Conservation (phyloP, 306 rosid species). For the Cucurbita maxima region DNA sequence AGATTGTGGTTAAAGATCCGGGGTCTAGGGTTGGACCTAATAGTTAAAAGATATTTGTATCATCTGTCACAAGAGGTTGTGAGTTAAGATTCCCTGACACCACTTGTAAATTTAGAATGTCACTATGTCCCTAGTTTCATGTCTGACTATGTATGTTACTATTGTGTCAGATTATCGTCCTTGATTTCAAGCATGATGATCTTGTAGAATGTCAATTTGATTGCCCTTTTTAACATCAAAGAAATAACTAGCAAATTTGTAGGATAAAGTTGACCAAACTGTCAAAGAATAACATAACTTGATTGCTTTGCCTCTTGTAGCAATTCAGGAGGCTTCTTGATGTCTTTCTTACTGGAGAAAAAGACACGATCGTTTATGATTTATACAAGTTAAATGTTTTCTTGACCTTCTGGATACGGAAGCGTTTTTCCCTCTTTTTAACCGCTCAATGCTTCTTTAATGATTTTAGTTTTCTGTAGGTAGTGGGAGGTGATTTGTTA, state of each 20-base stretch:
- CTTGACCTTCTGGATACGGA: not conserved
- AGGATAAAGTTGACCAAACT: not conserved
- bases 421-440: not conserved
- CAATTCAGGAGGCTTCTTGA: not conserved
- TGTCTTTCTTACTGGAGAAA: not conserved
- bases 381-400: not conserved
- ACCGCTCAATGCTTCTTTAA: not conserved
- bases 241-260: not conserved
- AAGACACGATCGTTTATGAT: not conserved
- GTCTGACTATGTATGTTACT: not conserved
- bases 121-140: not conserved
- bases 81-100: not conserved
- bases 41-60: not conserved
- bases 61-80: not conserved
- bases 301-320: not conserved
- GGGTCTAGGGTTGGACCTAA: not conserved
- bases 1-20: not conserved
- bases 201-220: not conserved
- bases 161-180: not conserved
- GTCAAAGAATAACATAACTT: not conserved
- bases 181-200: not conserved
- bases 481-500: slow-evolving; percentile 75
- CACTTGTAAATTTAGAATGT: not conserved
- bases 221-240: not conserved
- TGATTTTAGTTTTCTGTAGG: slow-evolving; percentile 37